These are phyloP conservation scores for Mucor circinelloides DNA, from an alignment of 371 early-diverging fungal genomes.

Conservation along the genomic window DNA sequence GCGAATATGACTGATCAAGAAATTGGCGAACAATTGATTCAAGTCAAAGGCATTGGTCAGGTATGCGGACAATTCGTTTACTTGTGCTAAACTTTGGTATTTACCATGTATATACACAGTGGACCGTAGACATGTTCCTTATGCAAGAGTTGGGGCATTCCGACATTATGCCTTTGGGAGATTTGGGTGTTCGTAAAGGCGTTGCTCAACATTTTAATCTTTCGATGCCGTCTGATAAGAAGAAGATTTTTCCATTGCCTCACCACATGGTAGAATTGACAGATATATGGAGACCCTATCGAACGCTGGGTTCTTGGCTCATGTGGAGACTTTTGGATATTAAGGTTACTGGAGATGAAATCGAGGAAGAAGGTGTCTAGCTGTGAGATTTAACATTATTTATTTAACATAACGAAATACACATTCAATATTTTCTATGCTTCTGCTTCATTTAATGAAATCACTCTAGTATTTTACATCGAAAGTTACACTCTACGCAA, in stretches of 20 bases:
- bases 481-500: too few relatives aligned
- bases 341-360: constrained; percentile 4
- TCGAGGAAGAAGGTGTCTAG: background rate
- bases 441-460: too few relatives aligned
- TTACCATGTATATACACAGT: constrained; percentile 22
- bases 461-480: too few relatives aligned
- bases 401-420: too few relatives aligned
- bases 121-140: constrained; percentile 62
- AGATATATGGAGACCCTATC: constrained; percentile 55
- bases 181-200: constrained; percentile 60
- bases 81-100: background rate
- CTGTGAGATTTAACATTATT: too few relatives aligned
- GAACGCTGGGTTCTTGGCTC: constrained; percentile 51
- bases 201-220: constrained; percentile 42
- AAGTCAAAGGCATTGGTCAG: constrained; percentile 61
- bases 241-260: constrained; percentile 30
- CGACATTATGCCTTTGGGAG: constrained; percentile 58
- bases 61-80: constrained; percentile 17
- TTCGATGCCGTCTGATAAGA: background rate
- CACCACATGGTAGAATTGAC: constrained; percentile 51
- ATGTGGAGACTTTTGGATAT: constrained; percentile 53
- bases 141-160: constrained; percentile 61
- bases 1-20: constrained; percentile 46
- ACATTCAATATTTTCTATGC: too few relatives aligned
- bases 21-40: constrained; percentile 40